Evolutionary conservation across 768 basidiomycete species (phyloP), one percentile per base, ranked within the genome.

Genomic region (Lyophyllum atratum): DNA sequence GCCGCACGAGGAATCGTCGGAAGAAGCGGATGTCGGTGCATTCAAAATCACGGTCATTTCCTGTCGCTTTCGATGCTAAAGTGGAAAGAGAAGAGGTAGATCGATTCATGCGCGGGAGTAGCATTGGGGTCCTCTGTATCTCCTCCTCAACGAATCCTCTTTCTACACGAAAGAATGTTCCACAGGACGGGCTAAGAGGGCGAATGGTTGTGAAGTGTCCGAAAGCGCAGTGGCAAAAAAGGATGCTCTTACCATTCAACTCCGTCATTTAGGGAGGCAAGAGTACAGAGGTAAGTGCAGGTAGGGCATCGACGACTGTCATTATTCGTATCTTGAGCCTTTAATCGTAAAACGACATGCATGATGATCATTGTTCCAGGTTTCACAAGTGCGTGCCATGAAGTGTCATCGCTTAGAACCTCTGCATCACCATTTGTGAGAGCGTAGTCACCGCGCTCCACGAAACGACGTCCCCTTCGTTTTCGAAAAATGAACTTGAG

Each of bases 401-500:
- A 8, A 7, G 19, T n/a, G 17, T 19, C 22, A 12, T 55, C 50
- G 2, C 34, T 22, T 19, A 14, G 26, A 8, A 12, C 21, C 8
- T n/a, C 25, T 4, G 33, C 51, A 34, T 59, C 46, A 6, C 26
- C 44, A 25, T 21, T 4, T 7, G 54, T 55, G 1, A 59, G 22
- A 7, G 34, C 19, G 40, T 59, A 59, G 28, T 56, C 29, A 9
- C 54, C 54, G 3, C 26, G 33, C 12, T 59, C 50, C 10, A 59
- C 50, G 43, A 52, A 52, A 0, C 25, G 45, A 6, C 44, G 54
- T 3, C 59, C 59, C 34, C 50, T 34, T 14, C 50, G 59, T 14
- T 56, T 59, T 3, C 59, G 33, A 14, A 59, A 56, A 12, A 55
- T 4, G 21, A 55, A 59, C 22, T 43, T 55, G 24, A 55, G 28